A percentile compares a stretch with the other conserved stretches of the same genome.
phyloP scores from a whole-genome alignment of 2,329 filamentous ascomycete genomes.

The Trichoderma aggressivum region DNA sequence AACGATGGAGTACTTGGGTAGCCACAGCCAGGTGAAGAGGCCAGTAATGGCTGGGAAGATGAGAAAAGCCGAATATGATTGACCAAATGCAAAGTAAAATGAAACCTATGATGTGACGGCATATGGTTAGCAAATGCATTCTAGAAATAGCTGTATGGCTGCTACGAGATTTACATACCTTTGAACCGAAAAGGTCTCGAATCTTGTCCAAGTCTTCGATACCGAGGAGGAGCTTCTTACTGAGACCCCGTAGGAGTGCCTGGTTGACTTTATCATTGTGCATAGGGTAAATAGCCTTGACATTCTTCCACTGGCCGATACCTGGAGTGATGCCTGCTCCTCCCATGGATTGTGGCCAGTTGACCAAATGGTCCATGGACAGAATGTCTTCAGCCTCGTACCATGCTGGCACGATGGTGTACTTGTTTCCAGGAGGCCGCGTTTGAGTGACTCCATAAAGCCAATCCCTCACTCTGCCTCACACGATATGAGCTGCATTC shows the following conservation, averaged over 20 bases:
- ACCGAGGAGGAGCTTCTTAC: constrained; percentile 49
- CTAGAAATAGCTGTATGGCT: background rate
- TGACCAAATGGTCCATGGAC: constrained; percentile 66
- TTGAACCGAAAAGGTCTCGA: constrained; percentile 60
- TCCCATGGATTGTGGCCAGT: constrained; percentile 54
- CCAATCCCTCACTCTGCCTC: constrained; percentile 67
- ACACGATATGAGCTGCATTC: background rate
- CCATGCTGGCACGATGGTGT: constrained; percentile 49
- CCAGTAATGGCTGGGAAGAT: constrained; percentile 67
- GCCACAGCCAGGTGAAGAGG: constrained; percentile 62
- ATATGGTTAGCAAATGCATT: background rate
- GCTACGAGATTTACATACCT: constrained; percentile 31
- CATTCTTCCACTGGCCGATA: constrained; percentile 56
- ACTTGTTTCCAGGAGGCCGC: constrained; percentile 54
- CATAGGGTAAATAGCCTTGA: constrained; percentile 60
- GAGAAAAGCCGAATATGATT: constrained; percentile 70
- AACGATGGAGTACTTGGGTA: constrained; percentile 66
- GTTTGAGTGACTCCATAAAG: constrained; percentile 64
- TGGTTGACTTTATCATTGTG: constrained; percentile 58
- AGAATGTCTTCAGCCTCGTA: constrained; percentile 66
- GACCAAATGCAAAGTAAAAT: constrained; percentile 81
- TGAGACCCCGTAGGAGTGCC: constrained; percentile 54
- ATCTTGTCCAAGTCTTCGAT: constrained; percentile 55
- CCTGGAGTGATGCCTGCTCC: constrained; percentile 61
- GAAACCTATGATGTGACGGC: constrained; percentile 49